A percentile compares a stretch with the other conserved stretches of the same genome.
Evolutionary conservation across 345 rosid species (phyloP).

Genomic region (Hibiscus syriacus): DNA sequence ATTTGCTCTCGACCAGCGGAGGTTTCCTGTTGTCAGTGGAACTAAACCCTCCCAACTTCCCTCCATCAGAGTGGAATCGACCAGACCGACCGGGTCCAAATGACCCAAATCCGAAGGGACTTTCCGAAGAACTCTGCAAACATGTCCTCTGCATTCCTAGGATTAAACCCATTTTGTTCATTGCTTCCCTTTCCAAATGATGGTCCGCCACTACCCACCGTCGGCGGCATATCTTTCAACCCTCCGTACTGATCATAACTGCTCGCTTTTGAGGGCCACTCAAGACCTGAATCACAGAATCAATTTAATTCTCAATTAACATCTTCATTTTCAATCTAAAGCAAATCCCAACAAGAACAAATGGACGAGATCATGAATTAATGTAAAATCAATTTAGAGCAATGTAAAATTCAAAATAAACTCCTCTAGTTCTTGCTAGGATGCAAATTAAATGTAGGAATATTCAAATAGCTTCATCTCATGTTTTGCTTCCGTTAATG

Average conservation of each 20-base stretch:
- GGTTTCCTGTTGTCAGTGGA: constrained; percentile 63
- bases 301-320: not conserved
- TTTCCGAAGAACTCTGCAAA: constrained; percentile 94
- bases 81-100: constrained; percentile 57
- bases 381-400: not conserved
- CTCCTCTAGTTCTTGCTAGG: no score
- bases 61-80: constrained; percentile 74
- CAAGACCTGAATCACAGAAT: constrained; percentile 46
- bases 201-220: constrained; percentile 42
- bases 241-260: constrained; percentile 82
- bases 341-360: not conserved
- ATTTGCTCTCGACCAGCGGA: constrained; percentile 79
- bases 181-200: constrained; percentile 19
- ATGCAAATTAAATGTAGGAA: no score
- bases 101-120: constrained; percentile 78
- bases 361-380: not conserved
- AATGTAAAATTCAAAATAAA: constrained; percentile 18
- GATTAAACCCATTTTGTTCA: constrained; percentile 64
- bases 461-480: no score
- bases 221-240: constrained; percentile 67
- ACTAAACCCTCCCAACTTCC: constrained; percentile 51
- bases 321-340: not conserved
- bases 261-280: constrained; percentile 83
- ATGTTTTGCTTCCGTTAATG: no score
- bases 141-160: constrained; percentile 92